Conservation (phyloP, 495 filamentous ascomycete species). For the Aspergillus funiculosus region DNA sequence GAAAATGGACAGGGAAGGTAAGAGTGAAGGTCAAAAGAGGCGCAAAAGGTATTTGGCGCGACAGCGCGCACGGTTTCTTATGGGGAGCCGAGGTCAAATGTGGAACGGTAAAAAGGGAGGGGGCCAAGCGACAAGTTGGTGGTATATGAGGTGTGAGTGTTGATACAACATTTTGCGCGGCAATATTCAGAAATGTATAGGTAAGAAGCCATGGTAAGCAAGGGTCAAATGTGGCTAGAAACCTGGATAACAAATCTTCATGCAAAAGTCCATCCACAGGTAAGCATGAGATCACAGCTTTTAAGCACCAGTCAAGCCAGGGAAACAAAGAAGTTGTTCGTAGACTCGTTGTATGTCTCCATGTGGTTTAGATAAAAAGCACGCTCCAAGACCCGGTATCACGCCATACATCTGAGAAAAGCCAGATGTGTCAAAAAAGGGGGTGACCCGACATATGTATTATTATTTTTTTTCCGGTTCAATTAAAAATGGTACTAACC, state of each 20-base stretch:
- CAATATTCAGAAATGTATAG: slow-evolving; percentile 10
- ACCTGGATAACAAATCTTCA: slow-evolving; percentile 6
- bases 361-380: slow-evolving; percentile 14
- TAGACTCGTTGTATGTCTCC: slow-evolving; percentile 14
- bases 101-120: slow-evolving; percentile 9
- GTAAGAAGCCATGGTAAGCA: slow-evolving; percentile 4
- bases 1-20: slow-evolving; percentile 25
- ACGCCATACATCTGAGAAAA: slow-evolving; percentile 17
- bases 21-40: too few relatives aligned
- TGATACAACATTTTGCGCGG: slow-evolving; percentile 9
- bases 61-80: slow-evolving; percentile 17
- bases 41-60: too few relatives aligned
- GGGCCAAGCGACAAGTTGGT: slow-evolving; percentile 13
- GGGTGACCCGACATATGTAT: not conserved
- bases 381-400: slow-evolving; percentile 13
- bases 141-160: slow-evolving; percentile 16
- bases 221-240: slow-evolving; percentile 2
- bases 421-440: slow-evolving; percentile 1
- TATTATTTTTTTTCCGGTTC: not conserved
- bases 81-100: slow-evolving; percentile 15
- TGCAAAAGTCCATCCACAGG: slow-evolving; percentile 10
- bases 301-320: not conserved
- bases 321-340: slow-evolving; percentile 17
- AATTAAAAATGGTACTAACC: slow-evolving; percentile 20
- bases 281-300: slow-evolving; percentile 4